Evolutionary conservation across 495 filamentous ascomycete genomes (phyloP).

Genomic region (Xylaria venustula): DNA sequence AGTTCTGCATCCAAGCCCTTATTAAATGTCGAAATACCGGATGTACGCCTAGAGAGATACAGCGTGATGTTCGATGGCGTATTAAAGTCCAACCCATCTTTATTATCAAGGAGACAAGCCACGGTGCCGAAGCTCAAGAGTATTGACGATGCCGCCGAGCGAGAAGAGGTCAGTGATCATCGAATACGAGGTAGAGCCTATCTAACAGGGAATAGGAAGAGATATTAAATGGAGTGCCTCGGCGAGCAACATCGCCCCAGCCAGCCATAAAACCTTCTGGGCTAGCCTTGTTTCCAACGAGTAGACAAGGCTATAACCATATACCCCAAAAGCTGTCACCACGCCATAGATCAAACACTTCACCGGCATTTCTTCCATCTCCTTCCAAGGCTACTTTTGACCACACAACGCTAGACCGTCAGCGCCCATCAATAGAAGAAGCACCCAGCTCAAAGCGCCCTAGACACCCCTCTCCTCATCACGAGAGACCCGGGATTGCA

Average conservation of each 20-base stretch:
- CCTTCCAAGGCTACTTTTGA: slow-evolving; percentile 39
- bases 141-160: slow-evolving; percentile 44
- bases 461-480: slow-evolving; percentile 10
- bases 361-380: slow-evolving; percentile 49
- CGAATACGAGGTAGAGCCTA: neutral
- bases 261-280: slow-evolving; percentile 52
- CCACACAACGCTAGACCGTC: slow-evolving; percentile 3
- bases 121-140: slow-evolving; percentile 62
- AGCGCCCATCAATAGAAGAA: slow-evolving; percentile 2
- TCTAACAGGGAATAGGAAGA: slow-evolving; percentile 15
- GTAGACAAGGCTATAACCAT: slow-evolving; percentile 18
- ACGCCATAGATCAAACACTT: slow-evolving; percentile 59
- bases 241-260: slow-evolving; percentile 61
- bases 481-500: slow-evolving; percentile 23
- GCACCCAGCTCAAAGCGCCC: neutral
- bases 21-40: slow-evolving; percentile 79
- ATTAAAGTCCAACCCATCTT: slow-evolving; percentile 51
- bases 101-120: slow-evolving; percentile 67
- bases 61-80: slow-evolving; percentile 91
- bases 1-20: slow-evolving; percentile 18
- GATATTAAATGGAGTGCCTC: slow-evolving; percentile 26
- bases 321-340: slow-evolving; percentile 37
- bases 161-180: slow-evolving; percentile 27
- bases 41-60: slow-evolving; percentile 80
- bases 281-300: slow-evolving; percentile 64